phyloP scores from a whole-genome alignment of 176 grass and related monocot genomes.

The Oryza australiensis region DNA sequence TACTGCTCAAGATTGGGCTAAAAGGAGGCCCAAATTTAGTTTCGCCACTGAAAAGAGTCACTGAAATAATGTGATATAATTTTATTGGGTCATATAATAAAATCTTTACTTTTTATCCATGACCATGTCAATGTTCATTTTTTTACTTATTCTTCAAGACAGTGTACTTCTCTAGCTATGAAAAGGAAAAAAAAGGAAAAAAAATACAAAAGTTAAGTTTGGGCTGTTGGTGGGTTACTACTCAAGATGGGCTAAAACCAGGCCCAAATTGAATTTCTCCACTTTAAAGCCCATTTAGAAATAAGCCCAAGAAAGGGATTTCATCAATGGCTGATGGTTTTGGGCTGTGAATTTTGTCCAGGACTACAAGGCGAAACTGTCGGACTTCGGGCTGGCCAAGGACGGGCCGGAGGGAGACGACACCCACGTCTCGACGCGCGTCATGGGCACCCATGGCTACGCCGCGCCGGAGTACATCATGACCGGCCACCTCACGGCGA shows the following conservation, averaged over 20 bases:
- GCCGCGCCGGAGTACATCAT: conserved; percentile 98
- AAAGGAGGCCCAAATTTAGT: not conserved
- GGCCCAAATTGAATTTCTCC: not conserved
- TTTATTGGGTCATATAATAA: not conserved
- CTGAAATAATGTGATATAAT: not conserved
- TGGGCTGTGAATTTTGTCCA: not conserved
- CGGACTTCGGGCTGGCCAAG: conserved; percentile 92
- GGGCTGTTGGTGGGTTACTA: not conserved
- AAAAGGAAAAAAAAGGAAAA: not conserved
- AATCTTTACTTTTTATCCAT: not conserved
- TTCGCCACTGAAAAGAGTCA: too few relatives aligned
- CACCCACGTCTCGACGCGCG: conserved; percentile 84
- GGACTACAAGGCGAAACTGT: conserved; percentile 84
- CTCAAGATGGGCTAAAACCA: not conserved
- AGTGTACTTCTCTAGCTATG: too few relatives aligned
- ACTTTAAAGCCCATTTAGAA: not conserved
- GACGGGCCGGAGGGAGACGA: conserved; percentile 85
- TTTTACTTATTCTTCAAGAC: too few relatives aligned
- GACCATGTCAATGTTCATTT: not conserved
- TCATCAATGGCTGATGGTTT: not conserved
- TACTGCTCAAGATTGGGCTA: not conserved
- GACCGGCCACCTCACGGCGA: conserved; percentile 88
- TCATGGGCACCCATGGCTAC: conserved; percentile 91
- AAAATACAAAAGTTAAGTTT: not conserved
- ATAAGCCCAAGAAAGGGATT: not conserved